phyloP scores from a whole-genome alignment of 768 basidiomycete species.

The Pleurotus tuoliensis region DNA sequence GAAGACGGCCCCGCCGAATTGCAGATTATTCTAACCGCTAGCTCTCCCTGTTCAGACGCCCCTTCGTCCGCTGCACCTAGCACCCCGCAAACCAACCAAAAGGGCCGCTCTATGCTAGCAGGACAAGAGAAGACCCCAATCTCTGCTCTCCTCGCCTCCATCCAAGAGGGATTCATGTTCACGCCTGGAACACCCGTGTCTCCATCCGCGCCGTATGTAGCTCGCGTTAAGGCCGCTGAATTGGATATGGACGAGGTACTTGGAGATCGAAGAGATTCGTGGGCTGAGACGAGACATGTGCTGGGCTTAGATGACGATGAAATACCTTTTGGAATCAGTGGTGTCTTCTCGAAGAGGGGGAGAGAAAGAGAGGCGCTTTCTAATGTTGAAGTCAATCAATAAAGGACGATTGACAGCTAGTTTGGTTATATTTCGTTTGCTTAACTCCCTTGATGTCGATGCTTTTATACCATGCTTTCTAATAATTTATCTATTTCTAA shows the following conservation, averaged over 20 bases:
- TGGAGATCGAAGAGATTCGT: slow-evolving; percentile 3
- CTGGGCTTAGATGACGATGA: neutral
- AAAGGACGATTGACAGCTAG: neutral
- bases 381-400: slow-evolving; percentile 4
- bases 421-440: neutral
- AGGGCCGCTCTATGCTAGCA: neutral
- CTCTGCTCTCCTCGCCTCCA: slow-evolving; percentile 57
- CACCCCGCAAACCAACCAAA: neutral
- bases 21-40: neutral
- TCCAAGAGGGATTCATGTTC: slow-evolving; percentile 65
- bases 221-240: slow-evolving; percentile 3
- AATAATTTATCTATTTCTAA: too few relatives aligned
- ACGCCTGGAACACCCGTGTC: slow-evolving; percentile 62
- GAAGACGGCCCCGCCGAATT: neutral
- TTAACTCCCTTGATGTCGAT: too few relatives aligned
- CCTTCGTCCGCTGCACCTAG: neutral
- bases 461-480: too few relatives aligned
- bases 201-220: slow-evolving; percentile 44
- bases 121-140: slow-evolving; percentile 51
- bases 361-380: slow-evolving; percentile 1
- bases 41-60: neutral
- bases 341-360: slow-evolving; percentile 3
- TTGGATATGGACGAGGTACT: neutral
- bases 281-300: slow-evolving; percentile 6
- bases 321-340: slow-evolving; percentile 4